Percentiles rank a stretch among this genome's conserved stretches.
Conservation (phyloP, 306 rosid species). For the Astragalus membranaceus region DNA sequence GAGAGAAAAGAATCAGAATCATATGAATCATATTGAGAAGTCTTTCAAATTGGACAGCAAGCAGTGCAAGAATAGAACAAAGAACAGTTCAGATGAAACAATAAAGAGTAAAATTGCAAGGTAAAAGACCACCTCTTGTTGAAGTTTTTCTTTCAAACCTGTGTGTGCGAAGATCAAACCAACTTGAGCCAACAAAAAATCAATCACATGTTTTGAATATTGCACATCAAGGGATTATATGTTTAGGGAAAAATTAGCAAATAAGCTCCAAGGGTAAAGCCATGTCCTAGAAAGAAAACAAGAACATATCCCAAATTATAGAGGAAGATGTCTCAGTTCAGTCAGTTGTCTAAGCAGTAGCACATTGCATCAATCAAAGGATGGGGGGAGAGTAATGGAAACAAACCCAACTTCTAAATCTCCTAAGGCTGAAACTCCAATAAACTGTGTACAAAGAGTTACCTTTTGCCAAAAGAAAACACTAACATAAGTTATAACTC, state of each 20-base stretch:
- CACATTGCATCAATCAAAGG: background rate
- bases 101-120: slow-evolving; percentile 7
- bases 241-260: background rate
- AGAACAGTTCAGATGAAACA: slow-evolving; percentile 15
- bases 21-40: no score
- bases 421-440: no score
- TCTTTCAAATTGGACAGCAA: no score
- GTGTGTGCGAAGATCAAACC: slow-evolving; percentile 87
- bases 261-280: slow-evolving; percentile 17
- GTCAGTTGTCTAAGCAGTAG: no score
- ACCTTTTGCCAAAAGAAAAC: no score
- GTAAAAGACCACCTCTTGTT: slow-evolving; percentile 62
- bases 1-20: no score
- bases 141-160: slow-evolving; percentile 78
- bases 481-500: no score
- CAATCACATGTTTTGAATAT: slow-evolving; percentile 3
- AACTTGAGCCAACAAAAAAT: slow-evolving; percentile 64
- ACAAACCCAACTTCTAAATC: slow-evolving; percentile 16
- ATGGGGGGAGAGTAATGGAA: background rate
- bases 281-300: slow-evolving; percentile 10
- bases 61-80: slow-evolving; percentile 3
- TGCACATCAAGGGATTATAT: no score
- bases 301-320: slow-evolving; percentile 11
- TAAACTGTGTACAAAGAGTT: no score
- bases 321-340: slow-evolving; percentile 2